Evolutionary conservation across 805 yeast genomes (phyloP).

Genomic region (Starmerella bombi): DNA sequence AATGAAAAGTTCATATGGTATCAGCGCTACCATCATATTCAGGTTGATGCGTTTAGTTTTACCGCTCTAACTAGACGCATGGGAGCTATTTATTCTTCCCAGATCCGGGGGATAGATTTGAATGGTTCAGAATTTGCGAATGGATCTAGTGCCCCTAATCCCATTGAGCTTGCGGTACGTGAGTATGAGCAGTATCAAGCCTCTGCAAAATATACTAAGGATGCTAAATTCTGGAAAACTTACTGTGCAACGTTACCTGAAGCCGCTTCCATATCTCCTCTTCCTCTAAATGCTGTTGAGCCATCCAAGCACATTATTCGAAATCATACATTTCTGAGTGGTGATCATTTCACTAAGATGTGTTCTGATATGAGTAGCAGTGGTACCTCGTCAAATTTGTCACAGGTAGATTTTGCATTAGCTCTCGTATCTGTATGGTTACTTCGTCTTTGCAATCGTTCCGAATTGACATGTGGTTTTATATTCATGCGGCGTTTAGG

Average conservation of each 20-base stretch:
- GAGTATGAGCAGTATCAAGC: conserved; percentile 7
- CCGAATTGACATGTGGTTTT: conserved; percentile 8
- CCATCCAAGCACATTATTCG: conserved; percentile 11
- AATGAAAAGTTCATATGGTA: conserved; percentile 10
- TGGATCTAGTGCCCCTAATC: neutral
- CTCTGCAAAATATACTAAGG: conserved; percentile 6
- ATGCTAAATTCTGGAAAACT: conserved; percentile 9
- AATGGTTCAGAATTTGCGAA: neutral
- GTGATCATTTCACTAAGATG: neutral
- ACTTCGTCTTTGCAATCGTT: conserved; percentile 7
- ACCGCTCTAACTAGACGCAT: conserved; percentile 15
- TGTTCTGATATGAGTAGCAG: neutral
- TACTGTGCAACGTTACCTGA: conserved; percentile 6
- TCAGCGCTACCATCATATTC: conserved; percentile 14
- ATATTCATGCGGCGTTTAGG: conserved; percentile 15
- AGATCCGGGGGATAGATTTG: neutral
- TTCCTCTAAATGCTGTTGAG: conserved; percentile 4
- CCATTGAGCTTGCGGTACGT: conserved; percentile 2
- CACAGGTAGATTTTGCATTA: conserved; percentile 5
- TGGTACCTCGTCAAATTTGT: no score
- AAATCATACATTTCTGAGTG: neutral
- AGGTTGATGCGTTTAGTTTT: conserved; percentile 14
- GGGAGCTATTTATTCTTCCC: conserved; percentile 8
- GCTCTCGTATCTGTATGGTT: conserved; percentile 11
- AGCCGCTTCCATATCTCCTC: neutral